Percentiles rank a stretch among this genome's conserved stretches.
phyloP scores from a whole-genome alignment of 208 protist genomes.

The Vickermania ingenoplastis region DNA sequence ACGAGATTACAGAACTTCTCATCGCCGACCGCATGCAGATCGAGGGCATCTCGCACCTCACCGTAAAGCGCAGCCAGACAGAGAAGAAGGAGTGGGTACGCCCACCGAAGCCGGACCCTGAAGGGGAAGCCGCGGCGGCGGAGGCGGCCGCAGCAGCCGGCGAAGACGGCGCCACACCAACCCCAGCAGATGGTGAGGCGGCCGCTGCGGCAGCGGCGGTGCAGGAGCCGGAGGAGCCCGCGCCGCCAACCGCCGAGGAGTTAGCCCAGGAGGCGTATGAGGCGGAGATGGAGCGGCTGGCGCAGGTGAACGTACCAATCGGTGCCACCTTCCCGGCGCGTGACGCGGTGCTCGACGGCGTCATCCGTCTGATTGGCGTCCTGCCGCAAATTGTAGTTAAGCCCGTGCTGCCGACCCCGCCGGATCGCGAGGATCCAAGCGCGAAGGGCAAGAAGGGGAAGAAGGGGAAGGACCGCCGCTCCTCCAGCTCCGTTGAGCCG shows the following conservation, averaged over 20 bases:
- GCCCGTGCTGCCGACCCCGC: conserved; percentile 33
- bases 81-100: conserved; percentile 13
- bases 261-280: conserved; percentile 6
- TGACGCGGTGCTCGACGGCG: conserved; percentile 35
- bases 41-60: conserved; percentile 30
- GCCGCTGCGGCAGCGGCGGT: background rate
- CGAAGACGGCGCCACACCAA: background rate
- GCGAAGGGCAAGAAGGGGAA: background rate
- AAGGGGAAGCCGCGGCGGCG: background rate
- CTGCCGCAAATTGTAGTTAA: conserved; percentile 62
- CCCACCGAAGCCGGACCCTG: background rate
- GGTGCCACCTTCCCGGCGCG: conserved; percentile 30
- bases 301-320: conserved; percentile 10
- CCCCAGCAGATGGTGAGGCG: background rate
- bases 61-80: conserved; percentile 13
- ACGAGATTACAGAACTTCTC: conserved; percentile 14
- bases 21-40: conserved; percentile 44
- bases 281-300: conserved; percentile 11
- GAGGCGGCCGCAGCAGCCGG: background rate
- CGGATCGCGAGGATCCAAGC: conserved; percentile 13
- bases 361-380: conserved; percentile 41
- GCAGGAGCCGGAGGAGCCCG: background rate
- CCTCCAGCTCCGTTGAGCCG: background rate
- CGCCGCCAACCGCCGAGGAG: conserved; percentile 2
- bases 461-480: conserved; percentile 11